Conservation (phyloP, 1,139 yeast species). For the Candida tetrigidarum region DNA sequence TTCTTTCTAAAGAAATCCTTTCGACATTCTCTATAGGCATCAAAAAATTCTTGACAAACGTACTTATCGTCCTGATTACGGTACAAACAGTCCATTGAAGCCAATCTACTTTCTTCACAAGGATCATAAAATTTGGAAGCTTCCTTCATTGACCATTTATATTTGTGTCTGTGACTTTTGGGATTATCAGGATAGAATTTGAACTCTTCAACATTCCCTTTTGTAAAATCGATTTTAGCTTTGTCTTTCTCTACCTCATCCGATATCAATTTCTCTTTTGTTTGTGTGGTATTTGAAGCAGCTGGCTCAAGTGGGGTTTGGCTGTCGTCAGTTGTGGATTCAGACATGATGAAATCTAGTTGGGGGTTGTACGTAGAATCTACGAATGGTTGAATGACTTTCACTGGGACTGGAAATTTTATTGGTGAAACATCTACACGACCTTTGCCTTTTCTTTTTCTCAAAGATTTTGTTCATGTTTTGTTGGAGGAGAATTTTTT, state of each 20-base stretch:
- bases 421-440: constrained; percentile 2
- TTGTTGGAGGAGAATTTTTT: constrained; percentile 1
- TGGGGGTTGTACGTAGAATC: neutral
- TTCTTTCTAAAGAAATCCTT: constrained; percentile 68
- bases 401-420: neutral
- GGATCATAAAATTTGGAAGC: constrained; percentile 92
- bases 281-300: neutral
- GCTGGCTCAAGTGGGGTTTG: neutral
- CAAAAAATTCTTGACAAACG: constrained; percentile 84
- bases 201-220: constrained; percentile 54
- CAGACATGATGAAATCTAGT: neutral
- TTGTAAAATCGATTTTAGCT: constrained; percentile 59
- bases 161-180: constrained; percentile 61
- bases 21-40: constrained; percentile 91
- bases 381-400: neutral
- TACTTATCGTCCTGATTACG: constrained; percentile 75
- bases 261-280: constrained; percentile 11
- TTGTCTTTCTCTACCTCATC: constrained; percentile 46
- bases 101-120: constrained; percentile 85
- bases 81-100: constrained; percentile 80
- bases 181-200: constrained; percentile 89
- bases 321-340: neutral
- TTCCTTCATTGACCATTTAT: constrained; percentile 65
- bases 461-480: constrained; percentile 3
- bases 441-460: neutral